Evolutionary conservation across 2,329 filamentous ascomycete species (phyloP), one percentile per base, ranked within the genome.

Genomic region (Cryphonectria japonica): DNA sequence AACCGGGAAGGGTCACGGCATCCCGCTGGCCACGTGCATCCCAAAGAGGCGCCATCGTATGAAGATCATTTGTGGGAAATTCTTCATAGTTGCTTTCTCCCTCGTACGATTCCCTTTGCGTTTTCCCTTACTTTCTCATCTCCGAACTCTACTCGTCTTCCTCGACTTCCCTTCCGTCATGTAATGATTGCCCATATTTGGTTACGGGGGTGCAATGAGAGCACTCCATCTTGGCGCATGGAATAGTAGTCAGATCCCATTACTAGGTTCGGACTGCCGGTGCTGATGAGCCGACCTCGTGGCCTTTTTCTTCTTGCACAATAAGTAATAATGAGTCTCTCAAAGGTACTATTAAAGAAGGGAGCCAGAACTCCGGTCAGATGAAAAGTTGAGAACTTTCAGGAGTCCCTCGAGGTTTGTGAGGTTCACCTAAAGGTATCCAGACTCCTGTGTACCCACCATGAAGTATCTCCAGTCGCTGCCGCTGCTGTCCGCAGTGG

Each of bases 401-500:
- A 11, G 16, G 32, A 19, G 22, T 37, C 7, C 34, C 4, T 61
- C 16, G 59, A 22, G 59, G 59, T 19, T 39, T 39, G 59, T 19
- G 59, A 61, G 59, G 32, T 61, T 37, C 37, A 39, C 9, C 61
- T 26, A 26, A 26, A 26, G 26, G 26, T 26, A 43, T 39, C 39
- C 61, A 64, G 54, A 66, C 19, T 50, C 34, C 41, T 9, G 46
- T 22, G 7, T 39, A 43, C 32, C 7, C 29, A 70, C 32, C 16
- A 74, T 74, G 73, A 74, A 67, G 69, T 74, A 63, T 66, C 43
- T 73, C 50, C 37, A 69, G 32, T 64, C 64, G 14, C 29, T 69
- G 50, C 73, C 72, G 73, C 74, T 79, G 63, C 75, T 79, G 29
- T 70, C 77, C 22, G 77, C 75, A 26, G 75, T 73, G 37, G 73